phyloP scores from a whole-genome alignment of 177 flowering plant genomes.

The Viscum album region DNA sequence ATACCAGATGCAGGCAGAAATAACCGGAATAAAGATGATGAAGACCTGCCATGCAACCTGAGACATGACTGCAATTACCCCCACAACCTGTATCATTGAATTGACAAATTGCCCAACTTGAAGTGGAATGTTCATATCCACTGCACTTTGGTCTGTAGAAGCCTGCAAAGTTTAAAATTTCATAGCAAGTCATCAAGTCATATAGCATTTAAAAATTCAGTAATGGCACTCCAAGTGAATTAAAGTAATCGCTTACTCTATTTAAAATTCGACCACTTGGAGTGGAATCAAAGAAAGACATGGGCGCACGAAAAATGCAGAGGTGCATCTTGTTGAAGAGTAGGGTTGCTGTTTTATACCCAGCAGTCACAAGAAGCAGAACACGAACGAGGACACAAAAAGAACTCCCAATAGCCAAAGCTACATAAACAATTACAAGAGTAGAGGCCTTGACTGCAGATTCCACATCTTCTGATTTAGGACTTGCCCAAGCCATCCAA shows the following conservation, averaged over 20 bases:
- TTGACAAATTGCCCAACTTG: conserved; percentile 19
- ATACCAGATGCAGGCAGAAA: conserved; percentile 23
- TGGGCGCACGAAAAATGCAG: background rate
- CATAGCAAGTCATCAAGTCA: background rate
- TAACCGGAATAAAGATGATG: conserved; percentile 22
- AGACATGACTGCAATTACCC: conserved; percentile 16
- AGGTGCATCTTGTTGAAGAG: background rate
- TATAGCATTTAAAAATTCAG: background rate
- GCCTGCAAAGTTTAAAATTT: conserved; percentile 12
- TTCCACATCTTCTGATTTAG: background rate
- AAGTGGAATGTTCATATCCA: conserved; percentile 22
- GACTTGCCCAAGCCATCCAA: conserved; percentile 4
- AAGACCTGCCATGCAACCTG: conserved; percentile 32
- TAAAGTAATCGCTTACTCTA: background rate
- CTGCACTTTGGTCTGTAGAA: conserved; percentile 28
- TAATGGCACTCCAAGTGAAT: background rate
- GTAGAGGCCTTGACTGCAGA: background rate
- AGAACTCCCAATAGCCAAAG: background rate
- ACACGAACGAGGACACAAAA: background rate
- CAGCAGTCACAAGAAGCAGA: conserved; percentile 1
- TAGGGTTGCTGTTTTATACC: background rate
- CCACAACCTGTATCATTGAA: conserved; percentile 22
- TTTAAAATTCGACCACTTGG: conserved; percentile 2
- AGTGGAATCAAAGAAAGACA: background rate
- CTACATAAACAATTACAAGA: background rate